Evolutionary conservation across 192 early-diverging fungal genomes (phyloP), one percentile per base, ranked within the genome.

Genomic region (Ramicandelaber brevisporus): DNA sequence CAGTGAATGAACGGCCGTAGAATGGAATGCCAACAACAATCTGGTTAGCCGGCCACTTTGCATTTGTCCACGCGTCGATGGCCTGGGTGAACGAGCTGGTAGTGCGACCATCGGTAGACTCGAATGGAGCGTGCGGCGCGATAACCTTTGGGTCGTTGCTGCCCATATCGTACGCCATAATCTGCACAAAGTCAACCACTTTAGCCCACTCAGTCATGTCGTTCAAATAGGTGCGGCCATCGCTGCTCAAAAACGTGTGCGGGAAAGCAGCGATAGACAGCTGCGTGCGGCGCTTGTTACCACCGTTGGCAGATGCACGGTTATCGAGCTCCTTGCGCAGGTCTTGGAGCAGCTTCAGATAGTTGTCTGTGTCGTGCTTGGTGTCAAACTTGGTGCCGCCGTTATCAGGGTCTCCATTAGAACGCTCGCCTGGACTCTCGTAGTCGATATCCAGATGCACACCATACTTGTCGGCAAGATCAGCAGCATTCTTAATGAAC

Each of bases 361-460:
- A 73, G 45, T 76, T 76, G 2, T 46, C 47, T 9, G 61, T 48
- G 36, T 81, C 78, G 21, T 65, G 59, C 1, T 25, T 38, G 0
- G 17, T 13, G 29, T 70, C 66, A 18, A 59, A 24, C 0, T 12
- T 31, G 20, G 49, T 53, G 29, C 50, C 47, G 0, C 9, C 21
- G 11, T 31, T 26, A 5, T 51, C 57, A 9, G 15, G 23, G 16
- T n/a, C n/a, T n/a, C n/a, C n/a, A 40, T 70, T 70, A 36, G 63
- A 65, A 14, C 50, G 55, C 8, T 38, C 30, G 8, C 56, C 55
- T 6, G 59, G 73, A 31, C 62, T 73, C 32, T 74, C 74, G 65
- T 55, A 74, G 38, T 73, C 75, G 33, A 79, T 57, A 38, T 78
- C 72, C 14, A 78, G 43, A 38, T 75, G 70, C 0, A 73, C 44